Base-by-base conservation (phyloP, 345 rosid species). In the Lepidium sativum region DNA sequence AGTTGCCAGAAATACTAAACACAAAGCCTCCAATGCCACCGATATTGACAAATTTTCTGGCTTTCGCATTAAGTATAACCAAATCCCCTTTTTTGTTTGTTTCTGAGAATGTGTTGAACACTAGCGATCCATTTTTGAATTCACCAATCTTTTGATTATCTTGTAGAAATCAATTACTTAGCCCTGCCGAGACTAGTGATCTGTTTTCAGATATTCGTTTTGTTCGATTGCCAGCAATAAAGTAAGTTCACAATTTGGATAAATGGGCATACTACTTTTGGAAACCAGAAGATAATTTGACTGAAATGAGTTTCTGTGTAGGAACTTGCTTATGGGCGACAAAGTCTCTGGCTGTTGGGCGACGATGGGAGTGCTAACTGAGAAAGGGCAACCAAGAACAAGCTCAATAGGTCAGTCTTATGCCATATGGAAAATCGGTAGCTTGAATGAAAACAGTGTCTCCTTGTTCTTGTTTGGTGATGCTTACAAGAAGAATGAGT, bases 391-490 rank as follows among this genome's bases (percentile, higher is more conserved):
- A 58, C 83, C 86, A 9, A 84, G 58, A 81, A 88, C 84, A 42
- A 90, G 95, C 73, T 86, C 96, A 18, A 81, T 76, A 0, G 92
- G 99, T 39, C 82, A 94, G 79, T 64, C 65, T 67, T 90, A 86
- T 75, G 65, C 73, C 61, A 81, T 89, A 17, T 89, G 97, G 90
- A 90, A 84, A 68, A 10, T 89, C 45, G 80, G 96, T 49, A 72
- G 86, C 75, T 70, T 94, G 70, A 82, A 76, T 60, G 91, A 83
- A 52, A 82, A 68, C 71, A 75, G 66, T 29, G 43, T 84, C 56
- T 86, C 99, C 51, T 69, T 94, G 61, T 94, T 94, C 80, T 77
- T 94, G 83, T 94, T 94, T 77, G 88, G 95, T 54, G 97, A 88
- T 63, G 95, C 96, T 69, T 84, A 79, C 67, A 77, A 78, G 76